Percentiles rank a stretch among this genome's conserved stretches.
Conservation (phyloP, 2,329 filamentous ascomycete genomes). For the Phaeosphaeriaceae sp. region DNA sequence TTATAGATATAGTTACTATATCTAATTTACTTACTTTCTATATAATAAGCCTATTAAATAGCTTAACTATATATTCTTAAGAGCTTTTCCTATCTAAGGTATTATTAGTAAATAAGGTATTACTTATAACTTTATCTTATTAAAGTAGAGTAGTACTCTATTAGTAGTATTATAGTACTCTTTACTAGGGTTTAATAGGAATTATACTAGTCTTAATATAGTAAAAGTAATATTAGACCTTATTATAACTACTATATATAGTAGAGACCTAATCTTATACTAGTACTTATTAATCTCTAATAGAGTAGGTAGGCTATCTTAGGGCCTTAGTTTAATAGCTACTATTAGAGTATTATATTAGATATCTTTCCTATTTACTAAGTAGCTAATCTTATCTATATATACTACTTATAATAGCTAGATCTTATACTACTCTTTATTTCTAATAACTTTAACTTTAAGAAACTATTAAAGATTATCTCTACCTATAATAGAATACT, state of each 20-base stretch:
- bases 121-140: constrained; percentile 6
- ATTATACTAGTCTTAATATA: not conserved
- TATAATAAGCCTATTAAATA: constrained; percentile 10
- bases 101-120: not conserved
- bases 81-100: not conserved
- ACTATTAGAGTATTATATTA: not conserved
- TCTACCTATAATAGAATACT: constrained; percentile 2
- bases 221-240: constrained; percentile 8
- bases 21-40: constrained; percentile 10
- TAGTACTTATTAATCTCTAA: constrained; percentile 3
- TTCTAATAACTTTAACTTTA: not conserved
- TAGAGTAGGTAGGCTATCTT: not conserved
- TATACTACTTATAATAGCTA: not conserved
- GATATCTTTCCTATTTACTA: not conserved
- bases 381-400: not conserved
- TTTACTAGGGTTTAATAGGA: not conserved
- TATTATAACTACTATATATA: constrained; percentile 9
- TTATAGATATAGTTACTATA: constrained; percentile 14
- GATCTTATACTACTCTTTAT: not conserved
- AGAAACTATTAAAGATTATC: constrained; percentile 16
- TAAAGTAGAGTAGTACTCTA: constrained; percentile 9
- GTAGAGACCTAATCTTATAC: not conserved
- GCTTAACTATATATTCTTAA: constrained; percentile 13
- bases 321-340: not conserved
- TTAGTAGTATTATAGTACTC: constrained; percentile 5